Evolutionary conservation across 163 green algal species (phyloP), one percentile per base, ranked within the genome.

Genomic region (Chlamydomonas reinhardtii): DNA sequence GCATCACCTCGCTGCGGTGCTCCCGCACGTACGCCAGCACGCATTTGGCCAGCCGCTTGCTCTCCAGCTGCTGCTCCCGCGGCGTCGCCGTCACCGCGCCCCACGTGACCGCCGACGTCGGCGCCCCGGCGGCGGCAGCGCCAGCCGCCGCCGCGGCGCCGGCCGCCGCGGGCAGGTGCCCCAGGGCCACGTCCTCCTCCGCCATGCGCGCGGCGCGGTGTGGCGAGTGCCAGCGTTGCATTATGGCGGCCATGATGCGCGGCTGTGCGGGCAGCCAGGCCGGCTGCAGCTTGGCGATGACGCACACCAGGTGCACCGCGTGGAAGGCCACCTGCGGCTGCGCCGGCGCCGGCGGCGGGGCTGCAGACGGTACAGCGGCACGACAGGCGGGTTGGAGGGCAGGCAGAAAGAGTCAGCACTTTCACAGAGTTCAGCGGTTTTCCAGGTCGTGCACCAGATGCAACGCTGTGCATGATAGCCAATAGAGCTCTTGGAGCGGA

Each of bases 31-130:
- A 97, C 76, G 81, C 92, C 64, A 99, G 73, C 20, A 99, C 92
- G 85, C 92, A 95, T 85, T 97, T 96, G 22, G 95, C 93, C 59
- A 99, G 83, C 52, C 95, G 91, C 88, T 97, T 96, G 78, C 88
- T 94, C 82, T 99, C 97, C 61, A 98, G 91, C 71, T 97, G 76
- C 86, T 95, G 87, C 15, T 65, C 69, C 29, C 91, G 78, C 22
- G 52, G 20, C 12, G 31, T 62, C 32, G 48, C 31, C 12, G 79
- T 83, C 52, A 96, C 88, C 19, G 73, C 70, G 25, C 89, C 79
- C 66, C 95, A 90, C 27, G 79, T 31, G 8, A 59, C 71, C 71
- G 93, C 59, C 27, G 19, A 52, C 0, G 74, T n/a, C 11, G 48
- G 48, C 48, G 11, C 48, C 11, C 48, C 48, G 71, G 39, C 48